A percentile compares a stretch with the other conserved stretches of the same genome.
Evolutionary conservation across 2,329 filamentous ascomycete genomes (phyloP).

Genomic region (Ceratocystis diversiconidia): DNA sequence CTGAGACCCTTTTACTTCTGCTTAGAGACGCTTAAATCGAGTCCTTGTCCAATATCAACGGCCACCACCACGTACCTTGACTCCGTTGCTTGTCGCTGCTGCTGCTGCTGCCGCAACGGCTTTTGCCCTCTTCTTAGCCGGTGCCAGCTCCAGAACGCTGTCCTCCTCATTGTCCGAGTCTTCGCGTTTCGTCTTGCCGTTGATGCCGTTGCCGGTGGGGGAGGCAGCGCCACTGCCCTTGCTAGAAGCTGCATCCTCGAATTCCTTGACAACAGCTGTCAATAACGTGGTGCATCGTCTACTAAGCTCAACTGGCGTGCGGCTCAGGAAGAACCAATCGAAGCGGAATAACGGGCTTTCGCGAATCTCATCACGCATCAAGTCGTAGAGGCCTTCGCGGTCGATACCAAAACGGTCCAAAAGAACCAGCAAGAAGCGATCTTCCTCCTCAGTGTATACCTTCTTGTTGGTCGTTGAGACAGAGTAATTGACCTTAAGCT

Average conservation of each 20-base stretch:
- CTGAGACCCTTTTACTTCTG: neutral
- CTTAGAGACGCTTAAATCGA: neutral
- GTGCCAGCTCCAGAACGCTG: constrained; percentile 61
- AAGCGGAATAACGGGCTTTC: constrained; percentile 92
- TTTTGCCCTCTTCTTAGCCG: constrained; percentile 77
- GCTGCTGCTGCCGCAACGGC: neutral
- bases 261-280: constrained; percentile 88
- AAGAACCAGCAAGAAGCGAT: constrained; percentile 86
- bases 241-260: constrained; percentile 51
- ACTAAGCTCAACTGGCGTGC: constrained; percentile 83
- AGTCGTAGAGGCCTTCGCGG: constrained; percentile 77
- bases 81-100: constrained; percentile 37
- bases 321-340: constrained; percentile 97
- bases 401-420: constrained; percentile 87
- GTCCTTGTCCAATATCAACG: neutral
- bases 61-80: constrained; percentile 51
- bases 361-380: constrained; percentile 91
- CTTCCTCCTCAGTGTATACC: constrained; percentile 96
- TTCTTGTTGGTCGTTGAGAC: constrained; percentile 99
- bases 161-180: constrained; percentile 79
- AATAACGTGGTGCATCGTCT: constrained; percentile 86
- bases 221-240: constrained; percentile 23
- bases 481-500: constrained; percentile 97
- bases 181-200: constrained; percentile 58
- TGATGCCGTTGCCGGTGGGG: constrained; percentile 39